Percentiles rank a stretch among this genome's conserved stretches.
phyloP scores from a whole-genome alignment of 73 alveolate species.

The Paramecium tetraurelia region DNA sequence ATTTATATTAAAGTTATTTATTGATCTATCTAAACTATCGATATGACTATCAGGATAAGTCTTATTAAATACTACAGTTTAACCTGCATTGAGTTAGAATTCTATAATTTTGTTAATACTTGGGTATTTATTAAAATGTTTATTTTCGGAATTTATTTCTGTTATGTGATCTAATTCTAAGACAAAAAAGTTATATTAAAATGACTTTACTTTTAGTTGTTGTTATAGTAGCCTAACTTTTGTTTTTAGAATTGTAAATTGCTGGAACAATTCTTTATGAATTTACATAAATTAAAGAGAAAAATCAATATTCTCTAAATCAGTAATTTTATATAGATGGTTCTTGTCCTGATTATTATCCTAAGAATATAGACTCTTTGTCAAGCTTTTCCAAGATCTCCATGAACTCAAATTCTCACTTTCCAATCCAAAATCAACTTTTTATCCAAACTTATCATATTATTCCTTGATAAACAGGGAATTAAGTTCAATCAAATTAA shows the following conservation, averaged over 20 bases:
- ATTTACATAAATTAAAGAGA: background rate
- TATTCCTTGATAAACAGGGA: background rate
- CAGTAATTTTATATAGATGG: background rate
- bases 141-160: background rate
- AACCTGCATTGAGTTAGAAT: background rate
- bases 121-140: background rate
- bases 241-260: background rate
- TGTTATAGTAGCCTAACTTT: background rate
- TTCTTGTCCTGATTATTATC: background rate
- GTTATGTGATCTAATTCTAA: conserved; percentile 20
- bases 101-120: background rate
- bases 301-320: background rate
- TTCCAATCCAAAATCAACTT: conserved; percentile 5
- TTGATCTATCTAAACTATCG: background rate
- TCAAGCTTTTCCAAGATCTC: conserved; percentile 41
- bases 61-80: background rate
- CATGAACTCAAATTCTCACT: conserved; percentile 28
- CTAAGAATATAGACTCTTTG: background rate
- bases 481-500: background rate
- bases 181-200: background rate
- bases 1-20: background rate
- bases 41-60: background rate
- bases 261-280: background rate
- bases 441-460: background rate
- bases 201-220: background rate